Evolutionary conservation across 2,329 filamentous ascomycete species (phyloP).

Genomic region (Cadophora malorum): DNA sequence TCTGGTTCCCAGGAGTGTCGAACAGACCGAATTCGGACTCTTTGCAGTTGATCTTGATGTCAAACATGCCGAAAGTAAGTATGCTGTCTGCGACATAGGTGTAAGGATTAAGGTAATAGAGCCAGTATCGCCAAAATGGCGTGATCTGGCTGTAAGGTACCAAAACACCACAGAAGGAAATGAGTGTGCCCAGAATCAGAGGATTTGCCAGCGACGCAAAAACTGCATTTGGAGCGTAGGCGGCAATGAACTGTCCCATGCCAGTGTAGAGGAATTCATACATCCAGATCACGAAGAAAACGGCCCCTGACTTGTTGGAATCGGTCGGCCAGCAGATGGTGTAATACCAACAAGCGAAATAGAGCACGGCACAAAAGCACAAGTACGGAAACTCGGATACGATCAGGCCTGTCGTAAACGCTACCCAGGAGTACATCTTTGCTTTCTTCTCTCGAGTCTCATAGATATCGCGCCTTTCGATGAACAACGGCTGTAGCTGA

Average conservation of each 20-base stretch:
- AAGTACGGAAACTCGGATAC: conserved; percentile 55
- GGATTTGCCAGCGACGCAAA: conserved; percentile 63
- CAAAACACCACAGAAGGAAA: conserved; percentile 75
- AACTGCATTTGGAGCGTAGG: conserved; percentile 65
- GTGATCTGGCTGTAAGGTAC: conserved; percentile 70
- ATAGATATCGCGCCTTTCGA: too few species aligned
- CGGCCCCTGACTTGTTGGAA: conserved; percentile 55
- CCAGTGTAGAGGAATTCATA: conserved; percentile 67
- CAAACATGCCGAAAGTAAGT: conserved; percentile 65
- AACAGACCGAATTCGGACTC: conserved; percentile 64
- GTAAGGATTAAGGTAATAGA: conserved; percentile 70
- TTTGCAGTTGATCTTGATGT: conserved; percentile 56
- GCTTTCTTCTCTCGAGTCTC: too few species aligned
- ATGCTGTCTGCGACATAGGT: conserved; percentile 75
- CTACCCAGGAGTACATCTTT: too few species aligned
- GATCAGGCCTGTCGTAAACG: conserved; percentile 42
- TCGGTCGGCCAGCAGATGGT: conserved; percentile 57
- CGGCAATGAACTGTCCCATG: conserved; percentile 68
- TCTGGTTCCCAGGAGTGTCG: conserved; percentile 64
- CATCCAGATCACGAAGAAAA: conserved; percentile 62
- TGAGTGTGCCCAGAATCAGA: conserved; percentile 43
- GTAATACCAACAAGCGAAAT: conserved; percentile 63
- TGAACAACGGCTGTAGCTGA: too few species aligned
- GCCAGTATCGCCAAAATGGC: conserved; percentile 45
- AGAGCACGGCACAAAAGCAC: conserved; percentile 52